Evolutionary conservation across 192 early-diverging fungal species (phyloP), one percentile per base, ranked within the genome.

Genomic region (Coemansia sp.): DNA sequence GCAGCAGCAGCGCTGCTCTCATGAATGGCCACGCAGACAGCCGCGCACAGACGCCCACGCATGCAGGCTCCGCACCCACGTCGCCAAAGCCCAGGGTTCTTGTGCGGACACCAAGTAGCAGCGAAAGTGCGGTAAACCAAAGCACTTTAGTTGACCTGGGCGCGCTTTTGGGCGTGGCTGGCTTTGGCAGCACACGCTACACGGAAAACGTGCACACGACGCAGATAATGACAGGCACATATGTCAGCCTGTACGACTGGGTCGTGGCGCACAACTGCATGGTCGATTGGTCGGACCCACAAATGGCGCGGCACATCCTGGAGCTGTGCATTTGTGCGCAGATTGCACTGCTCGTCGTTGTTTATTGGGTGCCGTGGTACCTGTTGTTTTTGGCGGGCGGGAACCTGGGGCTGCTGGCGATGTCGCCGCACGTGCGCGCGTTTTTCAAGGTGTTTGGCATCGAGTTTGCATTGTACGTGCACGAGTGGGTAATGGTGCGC

Each of bases 131-230:
- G 72, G 19, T 6, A 21, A 24, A 21, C 18, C 14, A 43, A 25
- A 33, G 18, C 45, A 51, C 58, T 23, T n/a, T n/a, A 29, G 50
- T 58, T 46, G 76, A 70, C 58, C 72, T 56, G 72, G 82, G 68
- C 29, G 59, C 60, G 18, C 54, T 63, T 6, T 38, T 79, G 28
- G 76, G 76, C 23, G 69, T 65, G n/a, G 76, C 69, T 5, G 62
- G 69, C 50, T 79, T 79, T 69, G 76, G 76, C 24, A 79, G 76
- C 32, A 62, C 69, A n/a, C 62, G 62, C 16, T 69, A 79, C 51
- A 79, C 76, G 16, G 62, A 64, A 4, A 80, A 80, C 24, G 77
- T 74, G 43, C 77, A 80, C 28, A 67, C 72, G 7, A 80, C 71
- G 16, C 77, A 80, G 61, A 80, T 55, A 9, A 64, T 80, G 56